Conservation (phyloP, 257 asterid genomes). For the Solanum appendiculatum region DNA sequence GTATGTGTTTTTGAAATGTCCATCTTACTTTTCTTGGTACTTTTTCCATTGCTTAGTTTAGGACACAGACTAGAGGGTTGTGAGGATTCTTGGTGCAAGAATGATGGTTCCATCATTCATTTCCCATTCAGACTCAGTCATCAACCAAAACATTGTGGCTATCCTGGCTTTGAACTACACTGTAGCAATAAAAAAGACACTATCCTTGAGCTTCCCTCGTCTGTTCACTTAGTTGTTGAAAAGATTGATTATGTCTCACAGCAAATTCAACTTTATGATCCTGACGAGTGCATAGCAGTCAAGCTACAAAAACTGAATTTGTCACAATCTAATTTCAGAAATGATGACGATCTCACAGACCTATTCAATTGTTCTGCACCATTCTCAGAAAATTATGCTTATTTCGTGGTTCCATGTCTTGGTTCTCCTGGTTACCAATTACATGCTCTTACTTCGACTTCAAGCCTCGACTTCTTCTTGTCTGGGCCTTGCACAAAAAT, state of each 20-base stretch:
- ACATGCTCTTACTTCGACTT: not conserved
- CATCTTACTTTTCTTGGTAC: too few species aligned
- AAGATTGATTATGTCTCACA: not conserved
- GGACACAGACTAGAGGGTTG: too few species aligned
- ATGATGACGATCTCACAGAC: not conserved
- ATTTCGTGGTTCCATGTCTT: not conserved
- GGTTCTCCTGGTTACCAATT: not conserved
- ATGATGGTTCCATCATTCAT: not conserved
- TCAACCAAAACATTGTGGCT: not conserved
- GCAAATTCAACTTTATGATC: not conserved
- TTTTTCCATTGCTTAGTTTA: not conserved
- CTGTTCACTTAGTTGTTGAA: not conserved
- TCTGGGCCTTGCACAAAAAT: too few species aligned
- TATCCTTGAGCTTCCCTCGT: not conserved
- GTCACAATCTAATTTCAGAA: not conserved
- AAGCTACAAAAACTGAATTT: not conserved
- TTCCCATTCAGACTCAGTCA: not conserved
- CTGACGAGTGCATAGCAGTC: not conserved
- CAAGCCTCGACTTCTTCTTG: too few species aligned
- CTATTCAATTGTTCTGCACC: not conserved
- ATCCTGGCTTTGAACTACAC: not conserved
- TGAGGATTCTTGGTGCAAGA: not conserved
- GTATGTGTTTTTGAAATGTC: too few species aligned
- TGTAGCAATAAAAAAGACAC: not conserved
- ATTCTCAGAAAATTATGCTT: rapidly evolving